These are phyloP conservation scores for Trichoderma guizhouense DNA, from an alignment of 2,329 filamentous ascomycete species.

Conservation along the genomic window DNA sequence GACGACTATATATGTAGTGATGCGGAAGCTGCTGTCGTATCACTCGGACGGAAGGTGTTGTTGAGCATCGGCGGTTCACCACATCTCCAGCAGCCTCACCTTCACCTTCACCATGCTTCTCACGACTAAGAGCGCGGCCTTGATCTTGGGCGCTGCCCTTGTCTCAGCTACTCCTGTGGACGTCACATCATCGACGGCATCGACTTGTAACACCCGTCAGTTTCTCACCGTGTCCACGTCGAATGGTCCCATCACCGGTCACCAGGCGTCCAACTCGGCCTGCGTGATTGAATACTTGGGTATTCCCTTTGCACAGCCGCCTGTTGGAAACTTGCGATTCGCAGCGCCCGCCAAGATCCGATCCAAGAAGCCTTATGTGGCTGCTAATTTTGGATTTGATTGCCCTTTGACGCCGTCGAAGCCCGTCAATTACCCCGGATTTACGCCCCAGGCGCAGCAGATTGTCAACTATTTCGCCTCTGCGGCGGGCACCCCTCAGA, in stretches of 20 bases:
- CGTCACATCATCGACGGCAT: not conserved
- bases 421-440: slow-evolving; percentile 26
- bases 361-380: slow-evolving; percentile 21
- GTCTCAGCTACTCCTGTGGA: not conserved
- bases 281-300: slow-evolving; percentile 39
- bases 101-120: not conserved
- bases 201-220: slow-evolving; percentile 18
- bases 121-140: not conserved
- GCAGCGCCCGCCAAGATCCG: slow-evolving; percentile 32
- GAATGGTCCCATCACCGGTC: slow-evolving; percentile 35
- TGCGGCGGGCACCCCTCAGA: slow-evolving; percentile 25
- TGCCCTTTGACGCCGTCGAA: slow-evolving; percentile 27
- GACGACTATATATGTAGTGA: not conserved
- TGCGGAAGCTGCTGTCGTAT: not conserved
- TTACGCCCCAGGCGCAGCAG: slow-evolving; percentile 31
- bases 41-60: not conserved
- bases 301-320: slow-evolving; percentile 40
- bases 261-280: slow-evolving; percentile 27
- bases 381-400: slow-evolving; percentile 29
- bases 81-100: not conserved
- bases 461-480: slow-evolving; percentile 26
- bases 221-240: slow-evolving; percentile 30
- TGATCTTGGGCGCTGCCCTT: slow-evolving; percentile 1
- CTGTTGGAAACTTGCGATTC: slow-evolving; percentile 37
- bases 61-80: not conserved